A percentile compares a stretch with the other conserved stretches of the same genome.
Conservation (phyloP, 495 filamentous ascomycete species). For the Podospora pseudopauciseta region DNA sequence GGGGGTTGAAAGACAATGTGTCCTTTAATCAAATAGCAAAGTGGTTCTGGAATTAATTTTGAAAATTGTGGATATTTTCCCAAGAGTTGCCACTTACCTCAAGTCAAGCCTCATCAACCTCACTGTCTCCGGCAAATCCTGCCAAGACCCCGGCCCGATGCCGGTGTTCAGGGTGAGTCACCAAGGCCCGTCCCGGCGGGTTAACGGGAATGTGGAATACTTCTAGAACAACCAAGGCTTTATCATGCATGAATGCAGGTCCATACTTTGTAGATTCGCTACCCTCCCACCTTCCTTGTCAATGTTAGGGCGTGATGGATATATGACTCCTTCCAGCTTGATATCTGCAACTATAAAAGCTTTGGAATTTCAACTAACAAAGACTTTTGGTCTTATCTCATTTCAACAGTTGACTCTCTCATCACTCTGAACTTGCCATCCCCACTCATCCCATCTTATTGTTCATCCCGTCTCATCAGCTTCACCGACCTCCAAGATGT, state of each 20-base stretch:
- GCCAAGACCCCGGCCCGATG: not conserved
- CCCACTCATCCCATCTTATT: not conserved
- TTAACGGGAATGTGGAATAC: not conserved
- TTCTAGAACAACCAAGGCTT: not conserved
- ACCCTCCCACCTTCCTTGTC: not conserved
- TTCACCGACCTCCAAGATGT: slow-evolving; percentile 3
- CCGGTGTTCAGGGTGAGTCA: not conserved
- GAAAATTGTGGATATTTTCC: too few relatives aligned
- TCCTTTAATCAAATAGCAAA: too few relatives aligned
- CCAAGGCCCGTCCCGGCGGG: not conserved
- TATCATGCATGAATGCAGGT: not conserved
- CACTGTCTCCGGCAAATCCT: not conserved
- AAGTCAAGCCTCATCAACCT: not conserved
- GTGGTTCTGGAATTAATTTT: not conserved
- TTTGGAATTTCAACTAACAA: not conserved
- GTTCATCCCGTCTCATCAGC: not conserved
- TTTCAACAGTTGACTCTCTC: too few relatives aligned
- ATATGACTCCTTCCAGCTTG: not conserved
- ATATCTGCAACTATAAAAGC: not conserved
- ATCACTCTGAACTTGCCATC: not conserved
- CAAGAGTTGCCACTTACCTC: too few relatives aligned
- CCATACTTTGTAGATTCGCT: not conserved
- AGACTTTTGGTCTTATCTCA: too few relatives aligned
- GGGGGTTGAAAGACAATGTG: too few relatives aligned
- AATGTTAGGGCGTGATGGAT: not conserved